Percentiles rank a stretch among this genome's conserved stretches.
These are phyloP conservation scores for Globisporangium viniferum DNA, from an alignment of 352 stramenopile genomes.

Conservation along the genomic window DNA sequence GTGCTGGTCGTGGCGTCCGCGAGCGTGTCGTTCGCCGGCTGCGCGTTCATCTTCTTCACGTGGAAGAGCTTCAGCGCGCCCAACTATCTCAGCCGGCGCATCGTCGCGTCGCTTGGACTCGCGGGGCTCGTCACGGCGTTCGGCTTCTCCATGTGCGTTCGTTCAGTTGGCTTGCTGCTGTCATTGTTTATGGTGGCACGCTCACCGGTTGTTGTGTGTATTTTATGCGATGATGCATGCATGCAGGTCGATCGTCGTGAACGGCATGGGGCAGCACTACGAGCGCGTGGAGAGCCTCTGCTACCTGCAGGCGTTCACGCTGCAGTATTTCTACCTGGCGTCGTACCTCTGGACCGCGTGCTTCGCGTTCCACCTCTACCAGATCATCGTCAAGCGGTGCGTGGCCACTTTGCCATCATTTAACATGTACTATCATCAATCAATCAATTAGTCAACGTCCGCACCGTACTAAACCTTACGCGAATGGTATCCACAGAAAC, in stretches of 20 bases:
- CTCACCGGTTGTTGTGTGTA: neutral
- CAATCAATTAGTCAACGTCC: neutral
- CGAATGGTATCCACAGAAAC: conserved; percentile 32
- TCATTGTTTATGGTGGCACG: neutral
- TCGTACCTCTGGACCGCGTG: conserved; percentile 83
- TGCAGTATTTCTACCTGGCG: conserved; percentile 82
- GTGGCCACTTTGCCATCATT: conserved; percentile 7
- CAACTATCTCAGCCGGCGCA: conserved; percentile 67
- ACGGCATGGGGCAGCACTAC: conserved; percentile 46
- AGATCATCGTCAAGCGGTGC: conserved; percentile 77
- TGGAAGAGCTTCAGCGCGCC: conserved; percentile 65
- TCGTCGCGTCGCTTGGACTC: conserved; percentile 67
- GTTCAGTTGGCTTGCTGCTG: neutral
- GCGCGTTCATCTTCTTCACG: conserved; percentile 61
- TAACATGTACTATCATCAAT: neutral
- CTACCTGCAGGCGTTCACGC: conserved; percentile 60
- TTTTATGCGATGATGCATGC: neutral
- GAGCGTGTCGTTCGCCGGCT: conserved; percentile 63
- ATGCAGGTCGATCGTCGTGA: conserved; percentile 54
- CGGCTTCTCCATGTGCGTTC: conserved; percentile 55
- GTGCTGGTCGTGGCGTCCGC: conserved; percentile 50
- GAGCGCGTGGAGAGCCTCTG: conserved; percentile 44
- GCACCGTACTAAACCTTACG: neutral
- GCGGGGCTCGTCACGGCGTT: conserved; percentile 56
- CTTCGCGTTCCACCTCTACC: conserved; percentile 86